Conservation (phyloP, 129 eudicot species). For the sunflower (Helianthus annuus) region HanXRQr2.0-SUNRISE NC_035444.2:27593313-27593812, state of each 20-base stretch:
- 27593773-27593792: conserved; percentile 99
- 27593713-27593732: conserved; percentile 99
- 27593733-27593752: conserved; percentile 96
- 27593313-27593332: too few species aligned
- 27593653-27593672: conserved; percentile 75
- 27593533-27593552: neutral
- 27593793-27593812: conserved; percentile 95
- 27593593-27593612: neutral
- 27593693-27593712: conserved; percentile 99
- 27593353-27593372: too few species aligned
- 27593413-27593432: neutral
- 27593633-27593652: conserved; percentile 44
- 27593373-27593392: too few species aligned
- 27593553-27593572: neutral
- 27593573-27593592: neutral
- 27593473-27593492: conserved; percentile 4
- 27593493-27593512: neutral
- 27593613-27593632: neutral
- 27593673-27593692: conserved; percentile 83
- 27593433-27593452: neutral
- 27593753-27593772: conserved; percentile 93
- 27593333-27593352: too few species aligned
- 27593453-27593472: neutral
- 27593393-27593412: too few species aligned
- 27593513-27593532: neutral